Evolutionary conservation across 371 early-diverging fungal genomes (phyloP).

Genomic region (Mucor piriformis): DNA sequence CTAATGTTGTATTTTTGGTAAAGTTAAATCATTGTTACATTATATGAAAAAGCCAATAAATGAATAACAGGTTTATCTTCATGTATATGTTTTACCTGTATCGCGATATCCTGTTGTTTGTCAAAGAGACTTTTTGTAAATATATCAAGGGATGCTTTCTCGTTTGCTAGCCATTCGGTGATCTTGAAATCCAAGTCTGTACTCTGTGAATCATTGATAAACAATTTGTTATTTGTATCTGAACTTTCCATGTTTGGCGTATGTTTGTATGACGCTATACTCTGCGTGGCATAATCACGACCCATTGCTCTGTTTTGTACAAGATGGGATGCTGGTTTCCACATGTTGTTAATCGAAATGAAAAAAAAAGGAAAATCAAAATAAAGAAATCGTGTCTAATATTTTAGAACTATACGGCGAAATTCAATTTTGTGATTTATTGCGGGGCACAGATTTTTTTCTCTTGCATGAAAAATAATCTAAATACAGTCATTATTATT

Average conservation of each 20-base stretch:
- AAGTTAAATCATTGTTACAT: too few species aligned
- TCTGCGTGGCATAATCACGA: neutral
- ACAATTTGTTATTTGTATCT: neutral
- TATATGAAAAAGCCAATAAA: neutral
- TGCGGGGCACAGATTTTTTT: neutral
- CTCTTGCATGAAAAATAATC: neutral
- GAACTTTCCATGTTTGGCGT: neutral
- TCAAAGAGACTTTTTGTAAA: neutral
- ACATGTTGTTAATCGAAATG: neutral
- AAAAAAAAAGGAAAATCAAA: neutral
- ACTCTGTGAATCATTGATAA: neutral
- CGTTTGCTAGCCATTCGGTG: slow-evolving; percentile 35
- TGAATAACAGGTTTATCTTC: slow-evolving; percentile 1
- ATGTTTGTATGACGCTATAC: neutral
- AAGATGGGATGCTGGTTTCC: neutral
- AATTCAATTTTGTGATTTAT: too few species aligned
- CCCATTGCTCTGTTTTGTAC: neutral
- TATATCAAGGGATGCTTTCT: slow-evolving; percentile 24
- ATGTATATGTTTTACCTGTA: too few species aligned
- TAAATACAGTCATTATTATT: slow-evolving; percentile 2
- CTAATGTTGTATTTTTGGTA: neutral
- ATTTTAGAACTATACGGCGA: too few species aligned
- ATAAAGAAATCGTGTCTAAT: neutral
- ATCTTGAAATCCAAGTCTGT: neutral
- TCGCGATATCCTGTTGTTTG: neutral